Conservation (phyloP, 202 grass and related monocot genomes). For the Hordeum pubiflorum region DNA sequence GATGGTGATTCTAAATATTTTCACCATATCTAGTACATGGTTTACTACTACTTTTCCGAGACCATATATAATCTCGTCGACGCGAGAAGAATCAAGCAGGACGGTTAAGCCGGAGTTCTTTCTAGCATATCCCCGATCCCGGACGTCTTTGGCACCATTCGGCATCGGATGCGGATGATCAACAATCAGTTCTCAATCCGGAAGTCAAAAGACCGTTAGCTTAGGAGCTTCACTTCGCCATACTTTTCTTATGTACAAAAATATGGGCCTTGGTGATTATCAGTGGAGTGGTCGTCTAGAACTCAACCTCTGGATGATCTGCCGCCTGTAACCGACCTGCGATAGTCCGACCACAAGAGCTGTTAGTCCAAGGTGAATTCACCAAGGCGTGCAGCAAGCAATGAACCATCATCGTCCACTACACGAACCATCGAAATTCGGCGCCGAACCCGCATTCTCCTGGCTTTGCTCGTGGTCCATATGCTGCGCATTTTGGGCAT, state of each 20-base stretch:
- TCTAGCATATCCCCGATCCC: neutral
- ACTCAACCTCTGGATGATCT: conserved; percentile 40
- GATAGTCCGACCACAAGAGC: neutral
- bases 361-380: neutral
- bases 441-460: conserved; percentile 22
- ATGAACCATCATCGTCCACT: neutral
- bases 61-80: conserved; percentile 26
- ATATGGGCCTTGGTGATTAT: conserved; percentile 21
- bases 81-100: conserved; percentile 47
- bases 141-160: conserved; percentile 12
- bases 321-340: conserved; percentile 49
- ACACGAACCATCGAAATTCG: conserved; percentile 41
- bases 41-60: conserved; percentile 23
- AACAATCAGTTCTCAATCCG: conserved; percentile 38
- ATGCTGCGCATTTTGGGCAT: conserved; percentile 35
- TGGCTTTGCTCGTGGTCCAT: conserved; percentile 34
- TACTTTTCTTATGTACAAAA: conserved; percentile 59
- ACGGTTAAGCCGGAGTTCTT: neutral
- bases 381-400: neutral
- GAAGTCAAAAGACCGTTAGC: conserved; percentile 51
- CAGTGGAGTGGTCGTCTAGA: conserved; percentile 29
- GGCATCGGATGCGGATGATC: conserved; percentile 21
- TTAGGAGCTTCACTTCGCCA: conserved; percentile 34
- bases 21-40: conserved; percentile 58
- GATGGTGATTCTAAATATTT: conserved; percentile 68